Evolutionary conservation across 768 basidiomycete genomes (phyloP).

Genomic region (Rhodotorula kratochvilovae): DNA sequence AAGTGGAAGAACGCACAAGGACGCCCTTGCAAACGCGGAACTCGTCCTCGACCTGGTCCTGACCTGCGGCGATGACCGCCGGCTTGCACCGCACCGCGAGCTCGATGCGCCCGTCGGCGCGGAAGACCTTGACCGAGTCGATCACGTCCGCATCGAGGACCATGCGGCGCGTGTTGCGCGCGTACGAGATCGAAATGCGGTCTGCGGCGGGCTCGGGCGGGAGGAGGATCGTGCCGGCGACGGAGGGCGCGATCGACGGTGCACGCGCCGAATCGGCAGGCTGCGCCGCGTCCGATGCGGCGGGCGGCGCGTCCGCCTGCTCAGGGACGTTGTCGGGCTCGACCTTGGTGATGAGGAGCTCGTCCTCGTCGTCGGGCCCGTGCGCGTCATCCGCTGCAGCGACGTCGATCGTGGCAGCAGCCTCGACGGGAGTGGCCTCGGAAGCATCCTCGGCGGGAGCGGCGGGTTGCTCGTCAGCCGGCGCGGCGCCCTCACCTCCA

Average conservation of each 20-base stretch:
- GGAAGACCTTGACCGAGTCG: constrained; percentile 69
- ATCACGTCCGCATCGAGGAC: constrained; percentile 86
- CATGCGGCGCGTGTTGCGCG: constrained; percentile 76
- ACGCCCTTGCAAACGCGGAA: constrained; percentile 60
- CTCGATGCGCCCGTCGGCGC: constrained; percentile 80
- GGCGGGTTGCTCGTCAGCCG: neutral
- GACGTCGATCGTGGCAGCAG: neutral
- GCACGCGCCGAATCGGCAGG: neutral
- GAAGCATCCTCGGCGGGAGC: constrained; percentile 8
- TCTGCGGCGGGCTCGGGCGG: constrained; percentile 42
- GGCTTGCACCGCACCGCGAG: constrained; percentile 55
- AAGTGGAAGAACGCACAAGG: constrained; percentile 55
- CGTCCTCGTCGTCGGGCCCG: neutral
- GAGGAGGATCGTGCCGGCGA: neutral
- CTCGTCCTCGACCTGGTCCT: constrained; percentile 16
- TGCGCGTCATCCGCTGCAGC: neutral
- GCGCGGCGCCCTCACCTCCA: constrained; percentile 5
- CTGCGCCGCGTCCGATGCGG: neutral
- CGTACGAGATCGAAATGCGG: constrained; percentile 85
- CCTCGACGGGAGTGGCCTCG: constrained; percentile 21
- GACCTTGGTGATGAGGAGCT: neutral
- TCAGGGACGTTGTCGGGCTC: neutral
- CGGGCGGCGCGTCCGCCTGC: neutral
- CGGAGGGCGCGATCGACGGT: neutral
- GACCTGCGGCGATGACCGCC: constrained; percentile 14